These are phyloP conservation scores for Crotalaria pallida DNA, from an alignment of 306 rosid species.

Conservation along the genomic window DNA sequence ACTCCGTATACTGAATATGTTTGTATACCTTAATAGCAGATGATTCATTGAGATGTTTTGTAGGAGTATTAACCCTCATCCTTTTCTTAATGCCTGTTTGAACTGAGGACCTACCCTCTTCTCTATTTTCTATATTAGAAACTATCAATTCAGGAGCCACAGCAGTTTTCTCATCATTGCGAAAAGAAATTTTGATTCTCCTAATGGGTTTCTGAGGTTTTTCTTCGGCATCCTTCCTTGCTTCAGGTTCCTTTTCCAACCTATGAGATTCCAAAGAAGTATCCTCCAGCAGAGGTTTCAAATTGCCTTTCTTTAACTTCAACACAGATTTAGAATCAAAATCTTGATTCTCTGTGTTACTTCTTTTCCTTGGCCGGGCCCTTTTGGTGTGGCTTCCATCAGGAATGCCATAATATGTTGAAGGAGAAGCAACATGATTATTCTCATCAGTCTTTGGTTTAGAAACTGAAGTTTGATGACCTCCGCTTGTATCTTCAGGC, in stretches of 20 bases:
- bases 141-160: constrained; percentile 26
- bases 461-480: constrained; percentile 10
- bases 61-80: constrained; percentile 15
- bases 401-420: neutral
- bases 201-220: constrained; percentile 11
- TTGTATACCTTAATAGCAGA: constrained; percentile 37
- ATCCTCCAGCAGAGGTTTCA: constrained; percentile 18
- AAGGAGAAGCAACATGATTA: neutral
- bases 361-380: constrained; percentile 29
- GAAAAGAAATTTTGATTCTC: constrained; percentile 18
- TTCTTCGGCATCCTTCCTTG: constrained; percentile 1
- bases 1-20: too few relatives aligned
- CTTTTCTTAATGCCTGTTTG: constrained; percentile 24
- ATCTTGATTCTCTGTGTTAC: constrained; percentile 15
- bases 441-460: constrained; percentile 26
- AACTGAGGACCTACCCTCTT: constrained; percentile 10
- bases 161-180: constrained; percentile 19
- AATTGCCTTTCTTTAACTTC: constrained; percentile 20
- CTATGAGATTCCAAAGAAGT: constrained; percentile 18
- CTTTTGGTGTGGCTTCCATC: neutral
- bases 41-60: constrained; percentile 30
- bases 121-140: constrained; percentile 22
- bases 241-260: constrained; percentile 29
- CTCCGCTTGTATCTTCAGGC: neutral
- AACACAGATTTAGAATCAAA: constrained; percentile 18